Evolutionary conservation across 768 basidiomycete species (phyloP), one percentile per base, ranked within the genome.

Genomic region (Cystobasidium onofrii): DNA sequence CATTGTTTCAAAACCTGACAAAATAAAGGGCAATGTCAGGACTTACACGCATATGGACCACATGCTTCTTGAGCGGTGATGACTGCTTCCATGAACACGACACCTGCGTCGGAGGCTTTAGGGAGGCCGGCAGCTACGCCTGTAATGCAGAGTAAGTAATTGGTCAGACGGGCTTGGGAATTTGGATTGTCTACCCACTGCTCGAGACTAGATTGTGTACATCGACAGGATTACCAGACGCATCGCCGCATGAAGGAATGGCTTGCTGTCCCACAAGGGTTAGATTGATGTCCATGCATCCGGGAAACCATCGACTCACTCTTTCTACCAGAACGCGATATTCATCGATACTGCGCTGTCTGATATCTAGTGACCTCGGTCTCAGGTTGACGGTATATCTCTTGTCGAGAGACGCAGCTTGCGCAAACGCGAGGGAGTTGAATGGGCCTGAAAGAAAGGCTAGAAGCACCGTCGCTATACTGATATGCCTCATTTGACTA

Each of bases 31-130:
- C 7, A 39, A 17, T n/a, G 9, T 23, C 20, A 33, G 43, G 15
- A 67, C 65, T 10, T 43, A 60, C 69, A 71, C 17, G 69, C 18
- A 52, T 71, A 71, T 3, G 69, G 54, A 1, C 69, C 69, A 36
- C 69, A 71, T 10, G n/a, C 34, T 13, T 71, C 69, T 12, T 18
- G 17, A 23, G 7, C 33, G 1, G 31, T 27, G 10, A 60, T 54
- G 15, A 44, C 23, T 52, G 55, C 69, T 29, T 44, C 20, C 69
- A 71, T 71, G 54, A 71, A 71, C 10, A 71, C 36, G 18, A 71
- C 69, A 34, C 69, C 69, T 4, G 52, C 31, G 1, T 55, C 55
- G 29, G 69, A 71, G 12, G 69, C 69, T 1, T 7, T 20, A 34
- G 69, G 69, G 6, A 71, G 55, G 23, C 69, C 69, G 15, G 55